These are phyloP conservation scores for Yamadazyma olivae DNA, from an alignment of 805 yeast species.

Conservation along the genomic window DNA sequence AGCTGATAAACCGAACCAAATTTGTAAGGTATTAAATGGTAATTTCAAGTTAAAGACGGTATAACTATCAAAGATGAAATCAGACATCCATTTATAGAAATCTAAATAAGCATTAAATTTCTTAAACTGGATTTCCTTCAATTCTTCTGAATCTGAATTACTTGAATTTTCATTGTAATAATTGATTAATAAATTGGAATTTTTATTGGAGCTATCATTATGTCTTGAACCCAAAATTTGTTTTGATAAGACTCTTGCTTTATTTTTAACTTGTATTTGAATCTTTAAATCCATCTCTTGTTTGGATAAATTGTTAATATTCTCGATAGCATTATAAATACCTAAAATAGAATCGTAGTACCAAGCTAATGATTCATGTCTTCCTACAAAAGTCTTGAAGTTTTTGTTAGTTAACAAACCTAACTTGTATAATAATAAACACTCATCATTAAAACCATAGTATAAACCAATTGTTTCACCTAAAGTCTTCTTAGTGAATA, in stretches of 20 bases:
- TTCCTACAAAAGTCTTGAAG: conserved; percentile 37
- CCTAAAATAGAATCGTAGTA: conserved; percentile 60
- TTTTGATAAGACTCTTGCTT: conserved; percentile 44
- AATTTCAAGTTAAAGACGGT: conserved; percentile 36
- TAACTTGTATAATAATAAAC: conserved; percentile 52
- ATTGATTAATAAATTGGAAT: conserved; percentile 4
- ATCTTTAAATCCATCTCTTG: conserved; percentile 53
- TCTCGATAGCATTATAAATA: conserved; percentile 47
- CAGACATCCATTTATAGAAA: conserved; percentile 36
- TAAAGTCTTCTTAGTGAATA: conserved; percentile 44
- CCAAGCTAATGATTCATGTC: conserved; percentile 70
- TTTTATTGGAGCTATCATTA: conserved; percentile 8
- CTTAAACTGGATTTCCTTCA: conserved; percentile 32
- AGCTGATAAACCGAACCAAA: conserved; percentile 46
- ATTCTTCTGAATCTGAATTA: conserved; percentile 19
- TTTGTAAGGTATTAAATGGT: conserved; percentile 39
- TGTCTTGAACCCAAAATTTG: conserved; percentile 29
- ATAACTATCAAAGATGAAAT: conserved; percentile 38
- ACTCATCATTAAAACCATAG: conserved; percentile 65
- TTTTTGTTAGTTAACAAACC: conserved; percentile 41
- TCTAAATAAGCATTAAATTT: conserved; percentile 38
- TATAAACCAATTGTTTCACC: conserved; percentile 55
- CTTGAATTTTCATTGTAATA: conserved; percentile 11
- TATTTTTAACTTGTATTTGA: conserved; percentile 58
- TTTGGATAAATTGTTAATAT: conserved; percentile 39